Base-by-base conservation (phyloP, 345 rosid species). In the Acer negundo region DNA sequence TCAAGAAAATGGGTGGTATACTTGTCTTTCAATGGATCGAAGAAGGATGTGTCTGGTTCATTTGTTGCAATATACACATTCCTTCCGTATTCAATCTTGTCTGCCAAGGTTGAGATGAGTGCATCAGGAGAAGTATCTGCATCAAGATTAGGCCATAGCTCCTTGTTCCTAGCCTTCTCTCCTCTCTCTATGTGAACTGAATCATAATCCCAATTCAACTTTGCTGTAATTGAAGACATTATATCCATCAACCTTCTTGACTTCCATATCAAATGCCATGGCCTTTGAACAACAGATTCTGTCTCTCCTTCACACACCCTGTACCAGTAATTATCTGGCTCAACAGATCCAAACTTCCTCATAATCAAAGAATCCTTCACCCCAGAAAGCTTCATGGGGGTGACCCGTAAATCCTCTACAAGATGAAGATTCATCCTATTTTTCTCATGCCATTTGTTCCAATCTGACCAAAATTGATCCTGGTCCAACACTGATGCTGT, bases 271-370 rank as follows among this genome's bases (percentile, higher is more conserved):
- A 94, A 79, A 87, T 91, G 92, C 96, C 98, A 96, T 1, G 99
- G 97, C 76, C 98, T 85, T 64, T 90, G 85, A 65, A 96, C 83
- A 38, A 86, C 84, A 51, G 97, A 89, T 69, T 87, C 99, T 4
- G 95, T 86, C 77, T 92, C 97, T 56, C 97, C 99, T 83, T 94
- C 97, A 17, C 98, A 96, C n/a, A 92, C 98, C 49, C 97, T 87
- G 72, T 94, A 96, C 98, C 97, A 96, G 84, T 90, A 96, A 76
- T 96, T 94, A 79, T 96, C 97, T 9, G 97, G 97, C 76, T 96
- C 97, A 1, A 90, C 97, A 1, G 84, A 82, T 72, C 99, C 97
- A 75, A 96, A 96, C 87, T 92, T 96, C 76, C 98, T 90, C 97
- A 94, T 89, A 56, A 96, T 88, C 86, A 92, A 75, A n/a, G 94